These are phyloP conservation scores for Lecanicillium sp. DNA, from an alignment of 2,329 filamentous ascomycete species.

Conservation along the genomic window DNA sequence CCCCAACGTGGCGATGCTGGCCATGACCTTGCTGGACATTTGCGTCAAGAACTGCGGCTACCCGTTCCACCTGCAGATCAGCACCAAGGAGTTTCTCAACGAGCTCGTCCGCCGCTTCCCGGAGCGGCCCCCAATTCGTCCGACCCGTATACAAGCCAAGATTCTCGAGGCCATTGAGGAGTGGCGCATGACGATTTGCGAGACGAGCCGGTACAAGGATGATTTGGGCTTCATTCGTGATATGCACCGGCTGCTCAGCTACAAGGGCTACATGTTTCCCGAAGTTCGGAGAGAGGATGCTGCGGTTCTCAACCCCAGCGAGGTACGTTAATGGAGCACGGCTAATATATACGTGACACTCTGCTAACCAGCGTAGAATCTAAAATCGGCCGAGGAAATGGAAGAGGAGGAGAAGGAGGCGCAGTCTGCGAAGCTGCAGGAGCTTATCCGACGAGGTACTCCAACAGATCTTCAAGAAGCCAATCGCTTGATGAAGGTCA, in stretches of 20 bases:
- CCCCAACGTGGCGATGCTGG: slow-evolving; percentile 85
- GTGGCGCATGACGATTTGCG: slow-evolving; percentile 97
- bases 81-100: slow-evolving; percentile 97
- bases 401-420: slow-evolving; percentile 92
- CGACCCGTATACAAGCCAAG: slow-evolving; percentile 80
- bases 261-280: slow-evolving; percentile 95
- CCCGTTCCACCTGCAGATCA: slow-evolving; percentile 96
- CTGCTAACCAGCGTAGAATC: slow-evolving; percentile 52
- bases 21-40: slow-evolving; percentile 88
- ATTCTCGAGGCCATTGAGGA: slow-evolving; percentile 97
- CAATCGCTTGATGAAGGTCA: slow-evolving; percentile 96
- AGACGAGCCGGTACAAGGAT: slow-evolving; percentile 95
- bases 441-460: slow-evolving; percentile 84
- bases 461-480: slow-evolving; percentile 94
- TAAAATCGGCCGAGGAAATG: slow-evolving; percentile 97
- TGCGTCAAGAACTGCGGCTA: slow-evolving; percentile 99
- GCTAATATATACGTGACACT: not conserved
- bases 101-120: slow-evolving; percentile 95
- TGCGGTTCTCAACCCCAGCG: slow-evolving; percentile 91
- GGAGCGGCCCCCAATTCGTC: slow-evolving; percentile 79
- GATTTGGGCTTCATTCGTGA: slow-evolving; percentile 93
- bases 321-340: slow-evolving; percentile 52
- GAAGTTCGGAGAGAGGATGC: slow-evolving; percentile 90
- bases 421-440: slow-evolving; percentile 96
- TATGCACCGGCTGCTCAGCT: slow-evolving; percentile 92